Conservation (phyloP, 495 filamentous ascomycete species). For the Podospora tetraspora region DNA sequence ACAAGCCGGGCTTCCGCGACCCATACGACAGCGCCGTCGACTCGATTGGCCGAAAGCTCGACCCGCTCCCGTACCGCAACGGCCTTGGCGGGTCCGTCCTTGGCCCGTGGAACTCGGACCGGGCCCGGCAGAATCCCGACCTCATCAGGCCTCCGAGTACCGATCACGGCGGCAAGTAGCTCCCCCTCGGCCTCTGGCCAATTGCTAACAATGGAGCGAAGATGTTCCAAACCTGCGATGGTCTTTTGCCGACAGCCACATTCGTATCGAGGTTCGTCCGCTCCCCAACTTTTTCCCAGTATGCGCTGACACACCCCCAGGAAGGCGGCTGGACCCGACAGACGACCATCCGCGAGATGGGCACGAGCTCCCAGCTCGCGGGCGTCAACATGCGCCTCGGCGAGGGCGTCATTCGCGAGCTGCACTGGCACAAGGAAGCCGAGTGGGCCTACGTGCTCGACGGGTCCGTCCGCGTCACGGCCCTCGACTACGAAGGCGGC, state of each 20-base stretch:
- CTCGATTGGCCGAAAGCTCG: conserved; percentile 48
- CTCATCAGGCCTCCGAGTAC: conserved; percentile 60
- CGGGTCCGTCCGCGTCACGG: conserved; percentile 56
- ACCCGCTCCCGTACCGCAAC: conserved; percentile 62
- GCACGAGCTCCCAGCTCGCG: conserved; percentile 55
- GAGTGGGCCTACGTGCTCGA: conserved; percentile 65
- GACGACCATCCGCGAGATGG: conserved; percentile 57
- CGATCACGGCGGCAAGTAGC: conserved; percentile 48
- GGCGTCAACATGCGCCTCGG: conserved; percentile 66
- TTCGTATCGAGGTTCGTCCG: conserved; percentile 53
- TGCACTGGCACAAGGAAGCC: conserved; percentile 70
- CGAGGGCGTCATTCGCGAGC: conserved; percentile 61
- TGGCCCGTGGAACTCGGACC: conserved; percentile 59
- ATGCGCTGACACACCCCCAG: conserved; percentile 25
- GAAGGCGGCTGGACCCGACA: conserved; percentile 66
- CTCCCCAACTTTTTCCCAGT: background rate
- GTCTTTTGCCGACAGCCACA: conserved; percentile 64
- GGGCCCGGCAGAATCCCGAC: conserved; percentile 59
- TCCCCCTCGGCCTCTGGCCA: too few relatives aligned
- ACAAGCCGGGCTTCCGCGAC: conserved; percentile 41
- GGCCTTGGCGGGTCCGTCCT: conserved; percentile 57
- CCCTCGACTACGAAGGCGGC: conserved; percentile 61
- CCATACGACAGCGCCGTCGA: conserved; percentile 49
- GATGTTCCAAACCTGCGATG: conserved; percentile 57
- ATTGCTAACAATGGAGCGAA: background rate